Evolutionary conservation across 2,329 filamentous ascomycete species (phyloP), one percentile per base, ranked within the genome.

Genomic region (Colletotrichum melonis): DNA sequence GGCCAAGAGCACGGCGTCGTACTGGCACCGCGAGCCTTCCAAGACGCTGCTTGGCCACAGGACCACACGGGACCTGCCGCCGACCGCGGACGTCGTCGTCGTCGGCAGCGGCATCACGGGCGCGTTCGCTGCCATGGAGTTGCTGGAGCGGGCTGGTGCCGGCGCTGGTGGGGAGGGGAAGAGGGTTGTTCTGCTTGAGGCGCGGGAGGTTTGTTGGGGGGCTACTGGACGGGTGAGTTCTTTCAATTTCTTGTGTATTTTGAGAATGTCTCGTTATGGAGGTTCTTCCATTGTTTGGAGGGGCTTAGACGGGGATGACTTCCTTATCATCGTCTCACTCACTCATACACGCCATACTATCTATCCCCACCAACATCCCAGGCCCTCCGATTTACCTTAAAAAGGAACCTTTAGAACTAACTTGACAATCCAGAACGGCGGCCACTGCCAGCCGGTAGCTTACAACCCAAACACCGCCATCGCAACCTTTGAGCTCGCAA

Each of bases 21-120:
- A 93, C 85, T 96, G 94, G 94, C 93, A 93, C 78, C 88, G 86
- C 65, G 87, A 93, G 72, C 92, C 92, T 0, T 93, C 92, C 4
- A 78, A 87, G 65, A 86, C 87, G 70, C 87, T 96, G 5, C 82
- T 91, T 0, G 91, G 91, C n/a, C 91, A 95, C 78, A 88, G 90
- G 19, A 92, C 92, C 0, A 95, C 93, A 0, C 78, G 84, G 1
- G 82, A 89, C 7, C 84, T 95, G 26, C 93, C 94, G 1, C 77
- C 81, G 3, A 82, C 85, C 58, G 91, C 91, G 0, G 93, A 95
- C 80, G 87, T 94, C 4, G 88, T 95, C 5, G 87, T 96, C 28
- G 86, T 96, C 5, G 94, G 94, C 52, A 94, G 90, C 78, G 94
- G 94, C 28, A 93, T 96, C 77, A 93, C 93, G 2, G 94, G 93